A percentile compares a stretch with the other conserved stretches of the same genome.
Evolutionary conservation across 306 rosid species (phyloP).

Genomic region (Inga leiocalycina): DNA sequence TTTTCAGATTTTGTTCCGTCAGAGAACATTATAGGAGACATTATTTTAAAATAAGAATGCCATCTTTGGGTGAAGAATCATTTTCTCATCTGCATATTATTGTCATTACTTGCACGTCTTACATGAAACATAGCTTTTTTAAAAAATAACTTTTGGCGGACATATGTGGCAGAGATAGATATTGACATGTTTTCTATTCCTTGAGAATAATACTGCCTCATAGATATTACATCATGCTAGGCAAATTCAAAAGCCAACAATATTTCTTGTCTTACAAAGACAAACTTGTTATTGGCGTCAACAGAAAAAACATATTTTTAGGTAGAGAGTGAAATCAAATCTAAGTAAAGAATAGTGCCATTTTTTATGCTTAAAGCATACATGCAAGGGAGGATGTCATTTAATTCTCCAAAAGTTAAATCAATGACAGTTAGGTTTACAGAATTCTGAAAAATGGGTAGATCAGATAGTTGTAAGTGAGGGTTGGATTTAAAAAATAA

Average conservation of each 20-base stretch:
- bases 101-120: conserved; percentile 44
- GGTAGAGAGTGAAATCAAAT: background rate
- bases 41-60: conserved; percentile 8
- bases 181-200: conserved; percentile 13
- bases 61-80: conserved; percentile 31
- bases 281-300: conserved; percentile 6
- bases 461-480: background rate
- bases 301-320: background rate
- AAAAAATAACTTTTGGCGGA: background rate
- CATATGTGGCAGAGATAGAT: conserved; percentile 17
- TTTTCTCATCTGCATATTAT: conserved; percentile 31
- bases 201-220: conserved; percentile 12
- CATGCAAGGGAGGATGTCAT: background rate
- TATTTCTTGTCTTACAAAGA: conserved; percentile 22
- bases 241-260: conserved; percentile 29
- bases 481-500: too few species aligned
- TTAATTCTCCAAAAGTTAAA: too few species aligned
- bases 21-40: background rate
- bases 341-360: background rate
- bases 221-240: conserved; percentile 22
- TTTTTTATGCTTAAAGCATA: background rate
- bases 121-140: conserved; percentile 35
- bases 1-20: conserved; percentile 13
- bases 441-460: background rate
- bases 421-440: too few species aligned